phyloP scores from a whole-genome alignment of 352 stramenopile species.

The Globisporangium splendens region DNA sequence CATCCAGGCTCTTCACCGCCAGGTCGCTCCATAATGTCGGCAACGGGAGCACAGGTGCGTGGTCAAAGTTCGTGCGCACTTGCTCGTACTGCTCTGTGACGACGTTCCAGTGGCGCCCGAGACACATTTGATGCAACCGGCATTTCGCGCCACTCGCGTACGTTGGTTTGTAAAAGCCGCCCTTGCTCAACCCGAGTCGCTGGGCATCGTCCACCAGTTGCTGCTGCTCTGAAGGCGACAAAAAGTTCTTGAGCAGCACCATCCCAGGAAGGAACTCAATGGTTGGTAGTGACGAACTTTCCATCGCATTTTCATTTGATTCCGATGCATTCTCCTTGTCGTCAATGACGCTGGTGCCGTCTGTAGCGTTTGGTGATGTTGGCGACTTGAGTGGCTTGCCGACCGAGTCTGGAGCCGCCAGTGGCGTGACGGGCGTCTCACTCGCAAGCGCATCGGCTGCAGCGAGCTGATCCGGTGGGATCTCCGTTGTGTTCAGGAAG shows the following conservation, averaged over 20 bases:
- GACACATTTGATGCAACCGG: constrained; percentile 71
- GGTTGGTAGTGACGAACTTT: not conserved
- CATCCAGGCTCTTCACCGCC: constrained; percentile 32
- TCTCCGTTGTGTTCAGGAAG: constrained; percentile 25
- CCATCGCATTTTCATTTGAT: too few species aligned
- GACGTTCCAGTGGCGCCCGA: constrained; percentile 70
- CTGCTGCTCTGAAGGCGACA: constrained; percentile 49
- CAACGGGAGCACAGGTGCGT: constrained; percentile 29
- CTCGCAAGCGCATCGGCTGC: constrained; percentile 1
- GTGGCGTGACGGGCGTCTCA: not conserved
- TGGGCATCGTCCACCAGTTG: constrained; percentile 49
- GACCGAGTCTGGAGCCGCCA: constrained; percentile 6
- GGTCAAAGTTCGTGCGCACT: constrained; percentile 51
- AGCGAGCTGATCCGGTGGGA: constrained; percentile 2
- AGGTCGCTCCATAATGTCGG: constrained; percentile 29
- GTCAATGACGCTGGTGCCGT: not conserved
- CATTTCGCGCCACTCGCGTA: constrained; percentile 72
- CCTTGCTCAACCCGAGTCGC: constrained; percentile 32
- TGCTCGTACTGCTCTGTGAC: constrained; percentile 65
- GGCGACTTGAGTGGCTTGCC: not conserved
- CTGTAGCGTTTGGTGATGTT: not conserved
- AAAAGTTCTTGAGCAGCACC: constrained; percentile 57
- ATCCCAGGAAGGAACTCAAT: constrained; percentile 51
- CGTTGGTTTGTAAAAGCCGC: constrained; percentile 64
- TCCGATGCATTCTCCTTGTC: too few species aligned